Evolutionary conservation across 108 stramenopile species (phyloP).

Genomic region (Cyclostephanos invisitatus): DNA sequence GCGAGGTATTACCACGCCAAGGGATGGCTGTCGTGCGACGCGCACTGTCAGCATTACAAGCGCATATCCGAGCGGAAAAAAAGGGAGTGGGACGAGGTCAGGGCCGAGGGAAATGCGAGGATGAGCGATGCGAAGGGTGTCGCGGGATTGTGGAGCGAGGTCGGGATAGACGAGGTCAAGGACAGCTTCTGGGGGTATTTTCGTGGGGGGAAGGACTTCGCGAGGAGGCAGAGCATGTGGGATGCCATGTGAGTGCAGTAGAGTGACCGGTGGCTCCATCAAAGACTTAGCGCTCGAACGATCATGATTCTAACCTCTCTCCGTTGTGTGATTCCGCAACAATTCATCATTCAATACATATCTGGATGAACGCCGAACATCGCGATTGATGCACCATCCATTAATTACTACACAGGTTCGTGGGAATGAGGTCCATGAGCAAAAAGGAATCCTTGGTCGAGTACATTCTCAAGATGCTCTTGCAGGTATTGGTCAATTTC

Average conservation of each 20-base stretch:
- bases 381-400: neutral
- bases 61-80: constrained; percentile 62
- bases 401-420: constrained; percentile 27
- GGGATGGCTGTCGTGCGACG: constrained; percentile 88
- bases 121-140: constrained; percentile 85
- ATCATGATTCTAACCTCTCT: neutral
- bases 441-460: constrained; percentile 74
- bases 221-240: constrained; percentile 89
- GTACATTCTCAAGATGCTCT: constrained; percentile 64
- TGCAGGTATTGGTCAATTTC: constrained; percentile 86
- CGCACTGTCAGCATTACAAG: constrained; percentile 82
- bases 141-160: constrained; percentile 82
- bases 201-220: constrained; percentile 79
- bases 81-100: constrained; percentile 60
- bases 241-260: constrained; percentile 79
- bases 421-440: constrained; percentile 79
- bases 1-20: constrained; percentile 69
- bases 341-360: neutral
- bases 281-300: neutral
- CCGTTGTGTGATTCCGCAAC: no score
- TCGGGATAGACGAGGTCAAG: constrained; percentile 82
- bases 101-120: constrained; percentile 76
- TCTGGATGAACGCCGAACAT: neutral
- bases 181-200: constrained; percentile 89
- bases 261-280: no score